Evolutionary conservation across 352 stramenopile species (phyloP), one percentile per base, ranked within the genome.

Genomic region (Hyaloperonospora arabidopsidis): DNA sequence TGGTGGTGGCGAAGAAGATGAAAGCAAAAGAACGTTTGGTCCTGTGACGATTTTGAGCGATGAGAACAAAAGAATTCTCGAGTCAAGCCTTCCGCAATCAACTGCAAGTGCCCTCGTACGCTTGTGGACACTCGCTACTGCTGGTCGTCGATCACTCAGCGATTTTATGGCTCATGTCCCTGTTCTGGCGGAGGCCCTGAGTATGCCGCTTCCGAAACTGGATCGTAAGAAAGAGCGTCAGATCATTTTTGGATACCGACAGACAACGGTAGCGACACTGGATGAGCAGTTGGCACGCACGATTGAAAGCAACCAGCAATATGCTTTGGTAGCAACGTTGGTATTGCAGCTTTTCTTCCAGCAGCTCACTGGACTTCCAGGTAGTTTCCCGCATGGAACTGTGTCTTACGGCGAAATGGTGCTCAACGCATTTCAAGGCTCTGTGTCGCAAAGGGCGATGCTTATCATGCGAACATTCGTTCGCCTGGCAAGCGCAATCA

Each of bases 181-280:
- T 2, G 65, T 77, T 21, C 46, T 93, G 10, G 70, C 74, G 8
- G 66, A 81, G 7, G 74, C 69, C 12, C 41, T 93, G 60, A 85
- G 72, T 53, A 87, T 93, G 65, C 83, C 83, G 22, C 54, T 89
- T 62, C 73, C 70, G 17, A 93, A 91, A 53, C 54, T 82, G 18
- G 83, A 93, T 57, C 80, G 83, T 18, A 93, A 93, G 57, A 87
- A 87, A 47, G 81, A 93, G 66, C 75, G 78, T 7, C 76, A 89
- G 23, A 52, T 86, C 39, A 63, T 87, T 6, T 91, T 89, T 23
- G 52, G 54, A 5, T 83, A 87, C 43, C 74, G 80, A 28, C 76
- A 87, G 58, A 34, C 50, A 19, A 55, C 76, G 8, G 49, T 87
- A 28, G 61, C 52, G 4, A 66, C 73, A 38, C 49, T 89, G 40